Percentiles rank a stretch among this genome's conserved stretches.
phyloP scores from a whole-genome alignment of 257 asterid genomes.

The Linderniella brevidens region DNA sequence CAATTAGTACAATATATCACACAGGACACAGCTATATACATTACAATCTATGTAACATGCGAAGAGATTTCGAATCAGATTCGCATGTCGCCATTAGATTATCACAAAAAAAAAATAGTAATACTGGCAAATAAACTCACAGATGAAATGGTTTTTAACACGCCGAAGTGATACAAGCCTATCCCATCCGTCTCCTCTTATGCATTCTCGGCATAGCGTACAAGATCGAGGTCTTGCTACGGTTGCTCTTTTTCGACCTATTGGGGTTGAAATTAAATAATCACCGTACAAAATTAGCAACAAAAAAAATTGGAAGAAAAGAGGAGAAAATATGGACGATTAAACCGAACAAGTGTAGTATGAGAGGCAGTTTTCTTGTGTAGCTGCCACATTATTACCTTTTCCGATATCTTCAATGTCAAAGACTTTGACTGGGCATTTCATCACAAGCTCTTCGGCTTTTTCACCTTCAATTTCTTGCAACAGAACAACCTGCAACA shows the following conservation, averaged over 20 bases:
- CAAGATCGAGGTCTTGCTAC: constrained; percentile 78
- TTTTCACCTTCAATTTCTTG: constrained; percentile 54
- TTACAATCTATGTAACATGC: no score
- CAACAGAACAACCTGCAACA: constrained; percentile 46
- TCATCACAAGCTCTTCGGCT: constrained; percentile 72
- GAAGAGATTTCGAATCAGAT: no score
- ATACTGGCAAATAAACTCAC: constrained; percentile 25
- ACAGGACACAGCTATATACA: no score
- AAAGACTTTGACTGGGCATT: constrained; percentile 78
- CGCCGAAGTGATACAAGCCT: constrained; percentile 50
- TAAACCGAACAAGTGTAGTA: not conserved
- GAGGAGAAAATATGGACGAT: no score
- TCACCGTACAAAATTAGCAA: constrained; percentile 1
- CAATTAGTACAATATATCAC: not conserved
- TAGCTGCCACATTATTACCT: constrained; percentile 20
- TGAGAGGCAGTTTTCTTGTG: not conserved
- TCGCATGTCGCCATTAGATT: no score
- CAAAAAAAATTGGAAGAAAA: constrained; percentile 1
- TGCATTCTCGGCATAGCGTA: constrained; percentile 90
- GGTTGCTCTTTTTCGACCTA: constrained; percentile 55
- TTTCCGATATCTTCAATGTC: constrained; percentile 78
- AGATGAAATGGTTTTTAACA: constrained; percentile 84
- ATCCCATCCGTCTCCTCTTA: constrained; percentile 74
- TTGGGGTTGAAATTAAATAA: not conserved
- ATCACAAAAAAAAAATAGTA: not conserved